Percentiles rank a stretch among this genome's conserved stretches.
These are phyloP conservation scores for Xylaria curta DNA, from an alignment of 495 filamentous ascomycete species.

Conservation along the genomic window DNA sequence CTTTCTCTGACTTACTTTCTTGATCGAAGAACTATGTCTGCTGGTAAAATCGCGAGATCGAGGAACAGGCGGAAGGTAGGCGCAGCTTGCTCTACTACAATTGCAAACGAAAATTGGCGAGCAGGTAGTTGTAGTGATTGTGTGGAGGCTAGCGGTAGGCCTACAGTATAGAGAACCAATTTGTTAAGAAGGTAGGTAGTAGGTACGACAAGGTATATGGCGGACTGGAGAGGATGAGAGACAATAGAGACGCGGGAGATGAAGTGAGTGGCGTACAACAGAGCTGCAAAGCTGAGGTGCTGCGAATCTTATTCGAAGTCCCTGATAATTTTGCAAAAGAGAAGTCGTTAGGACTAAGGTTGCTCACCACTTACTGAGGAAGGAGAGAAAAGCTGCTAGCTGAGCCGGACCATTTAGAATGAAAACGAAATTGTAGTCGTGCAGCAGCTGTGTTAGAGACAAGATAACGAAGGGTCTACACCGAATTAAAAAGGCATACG, in stretches of 20 bases:
- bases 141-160: neutral
- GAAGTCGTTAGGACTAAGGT: neutral
- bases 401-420: neutral
- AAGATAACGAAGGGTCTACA: too few species aligned
- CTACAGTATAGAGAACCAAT: neutral
- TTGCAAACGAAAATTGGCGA: neutral
- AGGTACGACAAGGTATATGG: neutral
- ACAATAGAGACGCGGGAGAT: neutral
- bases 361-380: neutral
- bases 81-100: neutral
- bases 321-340: neutral
- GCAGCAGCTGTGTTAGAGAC: neutral
- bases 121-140: neutral
- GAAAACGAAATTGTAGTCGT: neutral
- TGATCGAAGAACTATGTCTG: neutral
- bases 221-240: neutral
- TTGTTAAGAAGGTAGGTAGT: neutral
- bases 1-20: neutral
- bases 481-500: too few species aligned
- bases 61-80: neutral
- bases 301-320: neutral
- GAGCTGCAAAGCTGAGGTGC: neutral
- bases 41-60: neutral
- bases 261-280: neutral
- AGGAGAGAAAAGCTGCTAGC: neutral